These are phyloP conservation scores for Mycena kentingensis DNA, from an alignment of 768 basidiomycete genomes.

Conservation along the genomic window DNA sequence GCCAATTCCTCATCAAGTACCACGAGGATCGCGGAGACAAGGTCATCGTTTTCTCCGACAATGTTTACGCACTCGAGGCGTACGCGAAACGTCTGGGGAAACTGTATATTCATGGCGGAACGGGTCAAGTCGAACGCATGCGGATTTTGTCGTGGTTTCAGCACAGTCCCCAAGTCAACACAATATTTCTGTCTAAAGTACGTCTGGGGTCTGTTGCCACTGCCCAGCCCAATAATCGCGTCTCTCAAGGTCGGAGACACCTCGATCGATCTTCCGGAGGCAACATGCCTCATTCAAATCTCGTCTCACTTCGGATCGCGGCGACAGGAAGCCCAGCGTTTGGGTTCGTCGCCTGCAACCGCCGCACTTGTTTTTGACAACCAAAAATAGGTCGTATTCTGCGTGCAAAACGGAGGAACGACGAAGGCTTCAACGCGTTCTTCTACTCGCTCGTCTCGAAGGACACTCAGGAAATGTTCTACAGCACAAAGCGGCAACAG, in stretches of 20 bases:
- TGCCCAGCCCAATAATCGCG: slow-evolving; percentile 1
- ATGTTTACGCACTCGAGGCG: slow-evolving; percentile 90
- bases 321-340: slow-evolving; percentile 94
- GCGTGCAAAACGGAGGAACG: slow-evolving; percentile 95
- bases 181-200: slow-evolving; percentile 97
- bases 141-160: slow-evolving; percentile 94
- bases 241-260: slow-evolving; percentile 90
- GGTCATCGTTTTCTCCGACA: slow-evolving; percentile 99
- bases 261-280: slow-evolving; percentile 97
- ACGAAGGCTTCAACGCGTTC: slow-evolving; percentile 99
- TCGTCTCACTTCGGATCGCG: slow-evolving; percentile 99
- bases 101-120: slow-evolving; percentile 94
- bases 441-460: slow-evolving; percentile 99
- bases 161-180: slow-evolving; percentile 92
- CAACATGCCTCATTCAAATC: slow-evolving; percentile 98
- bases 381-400: slow-evolving; percentile 78
- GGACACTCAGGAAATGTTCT: slow-evolving; percentile 99
- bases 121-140: slow-evolving; percentile 94
- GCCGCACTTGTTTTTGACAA: not conserved
- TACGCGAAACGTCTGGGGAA: slow-evolving; percentile 95
- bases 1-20: slow-evolving; percentile 97
- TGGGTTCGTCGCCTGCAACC: slow-evolving; percentile 53
- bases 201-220: slow-evolving; percentile 18
- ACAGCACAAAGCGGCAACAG: slow-evolving; percentile 97
- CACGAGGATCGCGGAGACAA: slow-evolving; percentile 98